These are phyloP conservation scores for Allium sativum DNA, from an alignment of 106 monocot genomes.

Conservation along the genomic window DNA sequence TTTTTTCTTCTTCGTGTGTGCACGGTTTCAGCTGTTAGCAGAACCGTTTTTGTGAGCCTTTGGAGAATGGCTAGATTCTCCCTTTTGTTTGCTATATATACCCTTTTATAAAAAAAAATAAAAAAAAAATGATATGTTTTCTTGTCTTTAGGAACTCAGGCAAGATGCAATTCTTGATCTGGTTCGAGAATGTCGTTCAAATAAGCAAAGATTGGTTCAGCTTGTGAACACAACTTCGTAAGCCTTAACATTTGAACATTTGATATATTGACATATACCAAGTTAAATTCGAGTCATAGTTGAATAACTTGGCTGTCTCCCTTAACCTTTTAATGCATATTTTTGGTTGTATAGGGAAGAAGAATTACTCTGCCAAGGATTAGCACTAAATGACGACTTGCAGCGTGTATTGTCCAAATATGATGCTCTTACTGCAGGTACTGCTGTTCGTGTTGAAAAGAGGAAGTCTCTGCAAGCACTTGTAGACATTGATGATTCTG, in stretches of 20 bases:
- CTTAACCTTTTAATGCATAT: background rate
- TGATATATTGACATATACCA: background rate
- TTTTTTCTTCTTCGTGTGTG: no score
- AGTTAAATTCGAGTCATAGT: background rate
- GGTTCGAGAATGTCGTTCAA: slow-evolving; percentile 65
- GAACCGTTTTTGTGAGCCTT: no score
- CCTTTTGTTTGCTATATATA: no score
- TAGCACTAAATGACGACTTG: slow-evolving; percentile 89
- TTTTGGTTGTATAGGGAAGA: slow-evolving; percentile 42
- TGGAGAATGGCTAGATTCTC: no score
- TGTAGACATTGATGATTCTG: slow-evolving; percentile 27
- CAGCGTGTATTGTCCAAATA: slow-evolving; percentile 67
- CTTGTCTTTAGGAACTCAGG: slow-evolving; percentile 39
- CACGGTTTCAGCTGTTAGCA: no score
- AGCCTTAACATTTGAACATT: slow-evolving; percentile 12
- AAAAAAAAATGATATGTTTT: no score
- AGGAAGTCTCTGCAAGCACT: slow-evolving; percentile 34
- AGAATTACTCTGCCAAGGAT: slow-evolving; percentile 55
- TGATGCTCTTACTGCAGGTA: slow-evolving; percentile 68
- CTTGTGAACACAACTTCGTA: slow-evolving; percentile 90
- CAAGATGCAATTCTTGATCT: slow-evolving; percentile 94
- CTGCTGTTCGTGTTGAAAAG: slow-evolving; percentile 45
- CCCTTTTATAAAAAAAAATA: no score
- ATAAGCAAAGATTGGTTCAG: slow-evolving; percentile 76
- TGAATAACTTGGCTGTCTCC: background rate